phyloP scores from a whole-genome alignment of 179 eudicot species.

The Corrigiola litoralis region DNA sequence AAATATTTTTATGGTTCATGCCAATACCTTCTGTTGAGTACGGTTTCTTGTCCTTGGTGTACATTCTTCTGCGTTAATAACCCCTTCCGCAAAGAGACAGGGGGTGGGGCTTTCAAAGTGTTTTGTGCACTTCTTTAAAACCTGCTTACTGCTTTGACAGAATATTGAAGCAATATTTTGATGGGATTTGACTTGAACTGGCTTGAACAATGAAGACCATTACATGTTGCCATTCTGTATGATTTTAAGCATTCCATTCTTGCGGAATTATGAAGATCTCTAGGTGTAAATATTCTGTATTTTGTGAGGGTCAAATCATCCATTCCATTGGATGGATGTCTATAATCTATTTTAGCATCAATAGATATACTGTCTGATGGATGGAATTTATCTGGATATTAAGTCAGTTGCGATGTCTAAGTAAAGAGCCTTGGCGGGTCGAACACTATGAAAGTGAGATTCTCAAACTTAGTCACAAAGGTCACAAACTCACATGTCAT shows the following conservation, averaged over 20 bases:
- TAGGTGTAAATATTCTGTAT: neutral
- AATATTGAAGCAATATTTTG: too few species aligned
- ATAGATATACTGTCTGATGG: neutral
- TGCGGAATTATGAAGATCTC: too few species aligned
- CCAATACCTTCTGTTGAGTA: too few species aligned
- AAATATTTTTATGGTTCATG: too few species aligned
- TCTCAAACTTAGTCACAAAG: neutral
- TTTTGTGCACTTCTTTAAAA: too few species aligned
- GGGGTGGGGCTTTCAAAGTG: too few species aligned
- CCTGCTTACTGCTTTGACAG: too few species aligned
- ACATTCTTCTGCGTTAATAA: neutral
- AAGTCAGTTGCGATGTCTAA: neutral
- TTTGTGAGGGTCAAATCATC: neutral
- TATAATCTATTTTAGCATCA: neutral
- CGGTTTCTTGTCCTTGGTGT: too few species aligned
- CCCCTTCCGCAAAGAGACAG: too few species aligned
- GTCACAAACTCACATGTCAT: neutral
- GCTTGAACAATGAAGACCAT: neutral
- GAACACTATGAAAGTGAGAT: neutral
- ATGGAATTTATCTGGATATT: neutral
- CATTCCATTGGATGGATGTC: neutral
- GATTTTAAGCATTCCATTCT: neutral
- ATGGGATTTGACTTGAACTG: neutral
- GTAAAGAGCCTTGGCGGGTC: neutral
- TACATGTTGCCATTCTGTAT: neutral